Percentiles rank a stretch among this genome's conserved stretches.
phyloP scores from a whole-genome alignment of 2,329 filamentous ascomycete genomes.

The Lachnellula hyalina region DNA sequence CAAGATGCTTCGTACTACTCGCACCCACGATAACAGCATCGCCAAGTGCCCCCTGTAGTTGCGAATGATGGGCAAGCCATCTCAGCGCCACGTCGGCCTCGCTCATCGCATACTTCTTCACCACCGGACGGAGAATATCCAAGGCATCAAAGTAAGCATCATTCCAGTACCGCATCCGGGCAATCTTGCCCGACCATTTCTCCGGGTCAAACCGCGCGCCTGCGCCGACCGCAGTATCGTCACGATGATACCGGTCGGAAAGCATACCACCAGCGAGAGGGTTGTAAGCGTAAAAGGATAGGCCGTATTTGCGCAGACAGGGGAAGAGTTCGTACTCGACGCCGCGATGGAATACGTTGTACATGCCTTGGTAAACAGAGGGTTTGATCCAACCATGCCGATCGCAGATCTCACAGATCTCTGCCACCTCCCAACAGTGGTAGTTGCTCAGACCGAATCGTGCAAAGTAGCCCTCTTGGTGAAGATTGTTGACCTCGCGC shows the following conservation, averaged over 20 bases:
- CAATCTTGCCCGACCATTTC: constrained; percentile 44
- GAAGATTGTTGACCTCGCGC: constrained; percentile 29
- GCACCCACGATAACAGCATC: constrained; percentile 58
- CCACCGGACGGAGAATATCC: constrained; percentile 60
- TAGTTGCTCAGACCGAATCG: constrained; percentile 56
- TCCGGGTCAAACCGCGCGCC: constrained; percentile 32
- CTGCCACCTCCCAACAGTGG: constrained; percentile 34
- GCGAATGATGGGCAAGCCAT: constrained; percentile 69
- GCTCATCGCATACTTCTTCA: constrained; percentile 61
- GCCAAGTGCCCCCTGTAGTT: constrained; percentile 45
- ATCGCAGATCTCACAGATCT: constrained; percentile 30
- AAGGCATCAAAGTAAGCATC: constrained; percentile 61
- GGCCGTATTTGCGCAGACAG: constrained; percentile 52
- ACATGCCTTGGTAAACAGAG: constrained; percentile 33
- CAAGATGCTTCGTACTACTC: constrained; percentile 51
- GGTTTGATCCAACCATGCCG: constrained; percentile 32
- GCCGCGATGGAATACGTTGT: constrained; percentile 33
- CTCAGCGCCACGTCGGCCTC: constrained; percentile 69
- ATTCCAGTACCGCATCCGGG: constrained; percentile 55
- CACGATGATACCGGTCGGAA: constrained; percentile 44
- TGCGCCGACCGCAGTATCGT: constrained; percentile 32
- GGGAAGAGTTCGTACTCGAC: constrained; percentile 59
- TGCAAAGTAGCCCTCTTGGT: constrained; percentile 31
- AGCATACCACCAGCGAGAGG: constrained; percentile 47
- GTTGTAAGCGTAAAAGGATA: constrained; percentile 58